These are phyloP conservation scores for Bryoerythrophyllum caledonicum DNA, from an alignment of 225 moss, liverwort and hornwort species.

Conservation along the genomic window DNA sequence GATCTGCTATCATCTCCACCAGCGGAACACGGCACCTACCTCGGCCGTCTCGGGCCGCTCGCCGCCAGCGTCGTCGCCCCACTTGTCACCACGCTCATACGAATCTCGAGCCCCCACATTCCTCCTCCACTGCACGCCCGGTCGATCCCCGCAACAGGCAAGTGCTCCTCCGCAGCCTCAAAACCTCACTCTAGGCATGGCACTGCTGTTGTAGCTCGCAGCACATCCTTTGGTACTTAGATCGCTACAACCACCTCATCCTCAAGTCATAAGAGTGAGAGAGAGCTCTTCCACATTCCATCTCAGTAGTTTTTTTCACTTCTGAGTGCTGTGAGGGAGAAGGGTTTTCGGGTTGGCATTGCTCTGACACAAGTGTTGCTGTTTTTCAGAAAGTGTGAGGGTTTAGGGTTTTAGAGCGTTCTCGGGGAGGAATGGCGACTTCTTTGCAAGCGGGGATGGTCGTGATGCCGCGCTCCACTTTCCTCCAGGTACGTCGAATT, in stretches of 20 bases:
- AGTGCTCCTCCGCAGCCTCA: no score
- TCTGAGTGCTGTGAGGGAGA: no score
- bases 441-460: conserved; percentile 26
- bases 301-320: no score
- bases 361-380: no score
- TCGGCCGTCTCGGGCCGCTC: not conserved
- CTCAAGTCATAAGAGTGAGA: no score
- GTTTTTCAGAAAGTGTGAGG: no score
- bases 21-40: not conserved
- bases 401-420: not conserved
- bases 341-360: not conserved
- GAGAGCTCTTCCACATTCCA: no score
- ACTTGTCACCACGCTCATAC: not conserved
- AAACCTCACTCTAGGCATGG: not conserved
- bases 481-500: conserved; percentile 26
- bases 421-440: conserved; percentile 23
- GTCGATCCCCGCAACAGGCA: not conserved
- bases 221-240: no score
- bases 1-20: no score
- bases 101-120: conserved; percentile 4
- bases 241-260: not conserved
- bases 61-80: not conserved
- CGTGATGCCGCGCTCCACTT: conserved; percentile 9
- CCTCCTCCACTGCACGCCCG: not conserved
- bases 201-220: not conserved